These are phyloP conservation scores for Gynochthodes officinalis DNA, from an alignment of 257 asterid genomes.

Conservation along the genomic window DNA sequence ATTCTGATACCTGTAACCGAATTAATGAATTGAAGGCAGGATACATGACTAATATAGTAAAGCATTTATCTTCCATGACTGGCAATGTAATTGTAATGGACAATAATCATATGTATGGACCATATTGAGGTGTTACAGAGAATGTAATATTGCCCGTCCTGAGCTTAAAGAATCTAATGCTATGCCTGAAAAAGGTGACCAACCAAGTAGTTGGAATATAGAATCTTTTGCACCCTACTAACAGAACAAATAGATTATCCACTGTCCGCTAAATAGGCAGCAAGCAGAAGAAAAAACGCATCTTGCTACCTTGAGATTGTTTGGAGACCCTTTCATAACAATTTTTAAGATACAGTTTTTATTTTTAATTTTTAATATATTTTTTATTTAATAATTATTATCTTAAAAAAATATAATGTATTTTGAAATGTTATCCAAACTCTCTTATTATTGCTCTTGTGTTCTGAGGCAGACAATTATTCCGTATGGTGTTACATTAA, in stretches of 20 bases:
- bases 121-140: too few relatives aligned
- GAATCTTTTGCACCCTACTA: not conserved
- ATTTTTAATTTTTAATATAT: too few relatives aligned
- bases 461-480: not conserved
- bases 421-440: too few relatives aligned
- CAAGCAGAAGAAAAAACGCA: not conserved
- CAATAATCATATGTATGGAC: too few relatives aligned
- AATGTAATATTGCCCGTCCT: too few relatives aligned
- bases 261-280: conserved; percentile 6
- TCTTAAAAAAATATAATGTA: too few relatives aligned
- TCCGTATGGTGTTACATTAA: not conserved
- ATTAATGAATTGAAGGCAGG: not conserved
- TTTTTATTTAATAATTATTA: too few relatives aligned
- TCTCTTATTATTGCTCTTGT: not conserved
- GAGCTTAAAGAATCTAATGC: not conserved
- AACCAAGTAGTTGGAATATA: not conserved
- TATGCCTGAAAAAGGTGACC: not conserved
- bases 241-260: not conserved
- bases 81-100: not conserved
- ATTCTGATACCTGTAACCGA: not conserved
- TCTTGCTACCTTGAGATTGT: not conserved
- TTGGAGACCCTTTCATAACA: too few relatives aligned
- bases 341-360: too few relatives aligned
- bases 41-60: not conserved
- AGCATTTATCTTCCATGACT: not conserved